phyloP scores from a whole-genome alignment of 805 yeast species.

The Starmerella apicola region DNA sequence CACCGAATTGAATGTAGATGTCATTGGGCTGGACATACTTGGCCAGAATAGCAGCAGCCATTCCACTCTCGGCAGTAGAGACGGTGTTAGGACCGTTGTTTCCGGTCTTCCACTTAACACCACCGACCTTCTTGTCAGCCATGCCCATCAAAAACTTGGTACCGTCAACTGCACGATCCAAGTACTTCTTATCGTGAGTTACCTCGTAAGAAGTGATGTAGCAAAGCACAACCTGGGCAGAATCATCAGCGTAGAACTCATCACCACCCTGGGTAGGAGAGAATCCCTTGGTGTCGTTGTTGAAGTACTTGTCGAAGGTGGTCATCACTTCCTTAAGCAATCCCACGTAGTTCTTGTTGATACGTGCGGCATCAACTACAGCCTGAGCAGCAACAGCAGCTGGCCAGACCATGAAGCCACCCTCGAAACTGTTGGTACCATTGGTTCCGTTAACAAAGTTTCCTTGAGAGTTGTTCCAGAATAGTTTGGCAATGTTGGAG shows the following conservation, averaged over 20 bases:
- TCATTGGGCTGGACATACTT: conserved; percentile 34
- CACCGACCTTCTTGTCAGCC: conserved; percentile 40
- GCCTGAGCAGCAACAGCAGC: conserved; percentile 56
- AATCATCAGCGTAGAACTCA: conserved; percentile 62
- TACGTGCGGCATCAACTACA: conserved; percentile 48
- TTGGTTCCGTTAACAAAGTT: conserved; percentile 23
- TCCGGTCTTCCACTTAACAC: conserved; percentile 54
- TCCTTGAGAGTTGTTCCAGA: conserved; percentile 22
- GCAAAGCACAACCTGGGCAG: conserved; percentile 60
- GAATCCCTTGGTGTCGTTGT: conserved; percentile 41
- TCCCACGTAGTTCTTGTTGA: conserved; percentile 39
- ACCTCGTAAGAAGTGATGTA: conserved; percentile 56
- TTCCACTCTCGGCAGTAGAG: conserved; percentile 56
- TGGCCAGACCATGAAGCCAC: conserved; percentile 54
- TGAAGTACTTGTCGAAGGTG: conserved; percentile 41
- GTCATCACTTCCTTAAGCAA: conserved; percentile 41
- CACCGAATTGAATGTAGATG: conserved; percentile 45
- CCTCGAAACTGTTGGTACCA: conserved; percentile 39
- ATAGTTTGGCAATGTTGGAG: conserved; percentile 16
- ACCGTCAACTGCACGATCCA: conserved; percentile 46
- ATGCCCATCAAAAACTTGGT: conserved; percentile 55
- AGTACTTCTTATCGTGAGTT: conserved; percentile 40
- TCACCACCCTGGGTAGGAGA: conserved; percentile 52
- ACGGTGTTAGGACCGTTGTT: conserved; percentile 52
- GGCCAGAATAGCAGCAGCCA: conserved; percentile 47